Base-by-base conservation (phyloP, 371 early-diverging fungal species). In the Dichotomocladium elegans region DNA sequence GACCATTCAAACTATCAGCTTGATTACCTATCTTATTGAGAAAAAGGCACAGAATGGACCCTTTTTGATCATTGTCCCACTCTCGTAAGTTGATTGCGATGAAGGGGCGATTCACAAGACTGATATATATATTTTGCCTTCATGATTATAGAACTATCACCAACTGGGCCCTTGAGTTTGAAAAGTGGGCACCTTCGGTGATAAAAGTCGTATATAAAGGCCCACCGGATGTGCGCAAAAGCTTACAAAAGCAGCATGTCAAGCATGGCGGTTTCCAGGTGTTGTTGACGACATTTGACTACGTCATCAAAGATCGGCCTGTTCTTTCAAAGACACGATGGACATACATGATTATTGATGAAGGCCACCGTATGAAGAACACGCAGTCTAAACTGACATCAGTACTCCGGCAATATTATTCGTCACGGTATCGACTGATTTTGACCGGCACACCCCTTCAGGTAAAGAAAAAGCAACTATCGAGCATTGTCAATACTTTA, bases 341-440 rank as follows among this genome's bases (percentile, higher is more conserved):
- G 95, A 75, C 92, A 21, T 89, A 98, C 66, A 86, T 92, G 74
- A 94, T 99, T 57, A 92, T 99, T 58, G 99, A 99, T 68, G 99
- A 99, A 74, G 99, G 99, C 26, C 99, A 99, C 66, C 90, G 99
- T 63, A 90, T 99, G 87, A 99, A 99, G 77, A 99, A 99, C 64
- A 73, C 87, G 43, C 80, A 92, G 35, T 91, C 94, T 12, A 96
- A 95, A 64, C 80, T 98, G 44, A 86, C 93, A 14, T 60, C 70
- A 14, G 90, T 89, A 19, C 69, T 99, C 52, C 88, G 89, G 41
- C 88, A 90, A 58, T 85, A 82, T 66, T 94, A 99, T 66, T 74
- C 78, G 24, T 85, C 90, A 6, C 82, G 94, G 31, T 97, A 97
- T 68, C 89, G 99, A 25, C 79, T 99, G 24, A 93, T 99, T 63